These are phyloP conservation scores for Raffaelea arxii DNA, from an alignment of 2,329 filamentous ascomycete species.

Conservation along the genomic window DNA sequence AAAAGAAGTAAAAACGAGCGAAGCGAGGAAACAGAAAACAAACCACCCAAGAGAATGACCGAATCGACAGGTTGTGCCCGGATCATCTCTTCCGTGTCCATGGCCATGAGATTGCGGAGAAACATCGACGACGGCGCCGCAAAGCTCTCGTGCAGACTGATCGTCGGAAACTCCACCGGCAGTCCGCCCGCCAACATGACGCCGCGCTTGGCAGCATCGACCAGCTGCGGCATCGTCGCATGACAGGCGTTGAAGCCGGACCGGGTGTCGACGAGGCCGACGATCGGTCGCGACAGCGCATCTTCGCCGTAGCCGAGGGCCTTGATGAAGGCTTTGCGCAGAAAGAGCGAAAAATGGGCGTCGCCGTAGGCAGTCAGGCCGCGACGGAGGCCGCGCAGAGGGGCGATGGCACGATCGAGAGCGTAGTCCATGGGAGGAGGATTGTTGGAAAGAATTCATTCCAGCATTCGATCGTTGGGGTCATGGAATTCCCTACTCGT, in stretches of 20 bases:
- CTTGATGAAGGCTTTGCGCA: conserved; percentile 70
- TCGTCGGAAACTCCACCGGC: conserved; percentile 64
- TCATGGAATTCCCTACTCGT: too few species aligned
- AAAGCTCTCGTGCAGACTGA: conserved; percentile 62
- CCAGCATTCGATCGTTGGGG: too few species aligned
- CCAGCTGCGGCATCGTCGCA: conserved; percentile 59
- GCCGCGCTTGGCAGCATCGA: conserved; percentile 61
- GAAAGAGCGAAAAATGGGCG: conserved; percentile 63
- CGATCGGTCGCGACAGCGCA: conserved; percentile 57
- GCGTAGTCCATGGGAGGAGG: too few species aligned
- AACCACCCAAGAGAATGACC: conserved; percentile 57
- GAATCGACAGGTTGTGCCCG: conserved; percentile 61
- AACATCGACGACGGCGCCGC: conserved; percentile 66
- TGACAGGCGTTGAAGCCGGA: conserved; percentile 69
- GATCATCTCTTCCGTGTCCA: conserved; percentile 76
- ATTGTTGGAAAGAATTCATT: too few species aligned
- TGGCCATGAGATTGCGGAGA: conserved; percentile 63
- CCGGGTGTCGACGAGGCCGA: conserved; percentile 67
- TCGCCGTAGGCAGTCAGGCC: conserved; percentile 63
- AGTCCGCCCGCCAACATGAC: conserved; percentile 58
- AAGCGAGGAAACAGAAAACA: too few species aligned
- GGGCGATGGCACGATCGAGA: conserved; percentile 41
- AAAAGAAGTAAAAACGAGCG: too few species aligned
- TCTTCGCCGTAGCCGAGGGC: conserved; percentile 65
- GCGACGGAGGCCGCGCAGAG: conserved; percentile 41